phyloP scores from a whole-genome alignment of 371 early-diverging fungal species.

The Saksenaea vasiformis region DNA sequence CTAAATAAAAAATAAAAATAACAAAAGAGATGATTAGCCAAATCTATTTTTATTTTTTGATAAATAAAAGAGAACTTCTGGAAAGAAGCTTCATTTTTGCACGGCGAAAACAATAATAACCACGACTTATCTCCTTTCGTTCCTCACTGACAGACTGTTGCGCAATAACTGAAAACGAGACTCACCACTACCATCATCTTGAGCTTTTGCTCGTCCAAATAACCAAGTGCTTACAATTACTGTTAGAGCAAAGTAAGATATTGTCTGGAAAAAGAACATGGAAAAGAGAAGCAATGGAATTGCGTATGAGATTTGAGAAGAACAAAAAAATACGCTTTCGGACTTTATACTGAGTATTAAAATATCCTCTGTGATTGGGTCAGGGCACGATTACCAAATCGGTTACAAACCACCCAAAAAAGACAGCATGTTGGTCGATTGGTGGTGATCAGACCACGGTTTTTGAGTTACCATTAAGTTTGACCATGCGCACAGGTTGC shows the following conservation, averaged over 20 bases:
- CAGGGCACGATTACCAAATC: no score
- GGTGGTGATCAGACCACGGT: no score
- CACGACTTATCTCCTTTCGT: not conserved
- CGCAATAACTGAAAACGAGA: not conserved
- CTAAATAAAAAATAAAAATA: not conserved
- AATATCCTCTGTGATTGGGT: no score
- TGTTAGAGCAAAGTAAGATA: not conserved
- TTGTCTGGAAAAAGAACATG: not conserved
- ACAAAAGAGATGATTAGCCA: not conserved
- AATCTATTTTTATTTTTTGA: not conserved
- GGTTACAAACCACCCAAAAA: no score
- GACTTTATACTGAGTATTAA: not conserved
- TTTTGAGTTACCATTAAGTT: no score
- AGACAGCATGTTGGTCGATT: no score
- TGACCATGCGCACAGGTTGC: no score
- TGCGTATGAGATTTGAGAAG: not conserved
- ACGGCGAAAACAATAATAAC: not conserved
- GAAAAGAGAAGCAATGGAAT: not conserved
- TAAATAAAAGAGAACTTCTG: not conserved
- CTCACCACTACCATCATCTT: not conserved
- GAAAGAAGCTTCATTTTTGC: not conserved
- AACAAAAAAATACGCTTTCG: slow-evolving; percentile 1
- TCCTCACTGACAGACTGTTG: not conserved
- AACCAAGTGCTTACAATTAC: not conserved
- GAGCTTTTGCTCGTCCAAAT: not conserved